Evolutionary conservation across 345 rosid genomes (phyloP).

Genomic region (Sisymbrium altissimum): DNA sequence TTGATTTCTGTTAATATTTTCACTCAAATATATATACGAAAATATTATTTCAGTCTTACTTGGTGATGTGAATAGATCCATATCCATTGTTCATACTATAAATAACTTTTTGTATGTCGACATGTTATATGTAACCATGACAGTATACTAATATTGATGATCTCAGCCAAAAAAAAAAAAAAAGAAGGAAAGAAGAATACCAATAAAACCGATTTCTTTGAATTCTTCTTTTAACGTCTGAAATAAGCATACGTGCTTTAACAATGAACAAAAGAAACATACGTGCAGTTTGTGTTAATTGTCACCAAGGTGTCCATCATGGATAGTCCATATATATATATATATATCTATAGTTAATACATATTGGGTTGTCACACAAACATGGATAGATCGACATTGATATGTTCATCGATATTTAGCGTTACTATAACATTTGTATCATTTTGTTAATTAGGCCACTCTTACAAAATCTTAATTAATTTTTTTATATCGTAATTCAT

Average conservation of each 20-base stretch:
- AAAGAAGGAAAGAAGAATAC: constrained; percentile 1
- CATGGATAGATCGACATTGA: background rate
- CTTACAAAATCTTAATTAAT: background rate
- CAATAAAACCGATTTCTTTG: constrained; percentile 21
- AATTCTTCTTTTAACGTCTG: constrained; percentile 27
- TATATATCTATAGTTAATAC: background rate
- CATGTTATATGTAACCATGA: background rate
- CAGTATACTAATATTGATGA: constrained; percentile 3
- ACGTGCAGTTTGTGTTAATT: background rate
- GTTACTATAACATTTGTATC: background rate
- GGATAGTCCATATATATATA: background rate
- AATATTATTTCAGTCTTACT: background rate
- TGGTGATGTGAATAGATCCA: background rate
- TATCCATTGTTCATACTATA: background rate
- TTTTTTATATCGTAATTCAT: background rate
- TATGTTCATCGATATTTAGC: background rate
- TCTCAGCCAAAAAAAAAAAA: background rate
- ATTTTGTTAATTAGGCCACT: background rate
- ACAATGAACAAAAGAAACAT: constrained; percentile 3
- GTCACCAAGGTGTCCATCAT: background rate
- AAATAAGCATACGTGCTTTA: constrained; percentile 1
- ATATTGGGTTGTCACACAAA: background rate
- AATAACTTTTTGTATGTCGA: constrained; percentile 15
- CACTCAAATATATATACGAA: background rate
- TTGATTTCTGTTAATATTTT: background rate